Conservation (phyloP, 163 green algal species). For the Chlorella variabilis region DNA sequence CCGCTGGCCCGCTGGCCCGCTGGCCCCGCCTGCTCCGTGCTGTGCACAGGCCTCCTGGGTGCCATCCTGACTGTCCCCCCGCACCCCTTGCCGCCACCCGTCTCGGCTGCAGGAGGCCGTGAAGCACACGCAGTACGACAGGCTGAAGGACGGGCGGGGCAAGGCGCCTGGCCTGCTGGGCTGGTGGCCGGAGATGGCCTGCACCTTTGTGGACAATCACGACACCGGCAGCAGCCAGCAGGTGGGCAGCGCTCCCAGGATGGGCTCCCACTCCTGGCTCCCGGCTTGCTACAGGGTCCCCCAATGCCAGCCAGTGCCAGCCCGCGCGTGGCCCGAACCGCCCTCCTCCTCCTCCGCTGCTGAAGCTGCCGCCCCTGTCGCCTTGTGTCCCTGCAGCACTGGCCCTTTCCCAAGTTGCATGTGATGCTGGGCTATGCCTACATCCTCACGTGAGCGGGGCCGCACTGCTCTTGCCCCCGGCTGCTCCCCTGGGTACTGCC, state of each 20-base stretch:
- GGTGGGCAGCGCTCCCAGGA: too few species aligned
- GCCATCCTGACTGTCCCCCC: not conserved
- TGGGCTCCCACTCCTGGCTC: too few species aligned
- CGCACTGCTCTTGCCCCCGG: too few species aligned
- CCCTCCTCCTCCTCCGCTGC: too few species aligned
- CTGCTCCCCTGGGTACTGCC: too few species aligned
- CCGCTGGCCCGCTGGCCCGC: too few species aligned
- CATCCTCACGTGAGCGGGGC: conserved; percentile 67
- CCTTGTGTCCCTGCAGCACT: conserved; percentile 24
- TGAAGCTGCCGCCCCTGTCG: too few species aligned
- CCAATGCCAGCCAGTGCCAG: too few species aligned
- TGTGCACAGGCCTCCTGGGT: too few species aligned
- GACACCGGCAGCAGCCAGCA: conserved; percentile 68
- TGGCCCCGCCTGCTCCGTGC: too few species aligned
- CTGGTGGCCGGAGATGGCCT: conserved; percentile 76
- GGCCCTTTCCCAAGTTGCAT: conserved; percentile 36
- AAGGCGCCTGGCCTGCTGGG: conserved; percentile 85
- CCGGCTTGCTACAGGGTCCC: too few species aligned
- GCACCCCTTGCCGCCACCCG: not conserved
- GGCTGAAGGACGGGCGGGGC: conserved; percentile 77
- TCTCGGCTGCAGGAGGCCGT: conserved; percentile 74
- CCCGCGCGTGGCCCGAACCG: too few species aligned
- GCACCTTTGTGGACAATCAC: conserved; percentile 89
- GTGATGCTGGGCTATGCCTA: conserved; percentile 80
- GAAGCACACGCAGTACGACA: conserved; percentile 77